Evolutionary conservation across 2,329 filamentous ascomycete genomes (phyloP).

Genomic region (Cladosporium halotolerans): DNA sequence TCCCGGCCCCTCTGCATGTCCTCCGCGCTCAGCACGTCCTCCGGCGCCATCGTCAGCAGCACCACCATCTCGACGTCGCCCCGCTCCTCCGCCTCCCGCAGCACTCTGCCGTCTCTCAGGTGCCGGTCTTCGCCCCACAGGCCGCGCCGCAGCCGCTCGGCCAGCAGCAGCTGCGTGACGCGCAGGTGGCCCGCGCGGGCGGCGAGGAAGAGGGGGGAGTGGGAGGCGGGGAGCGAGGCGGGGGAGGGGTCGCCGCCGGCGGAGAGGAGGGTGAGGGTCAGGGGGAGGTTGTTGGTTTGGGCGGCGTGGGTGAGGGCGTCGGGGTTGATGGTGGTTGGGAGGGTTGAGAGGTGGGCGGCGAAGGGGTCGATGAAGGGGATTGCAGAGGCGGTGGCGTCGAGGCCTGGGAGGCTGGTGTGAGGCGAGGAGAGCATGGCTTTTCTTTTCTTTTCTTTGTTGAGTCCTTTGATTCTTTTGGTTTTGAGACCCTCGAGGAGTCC

Average conservation of each 20-base stretch:
- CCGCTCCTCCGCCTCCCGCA: slow-evolving; percentile 10
- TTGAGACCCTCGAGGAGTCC: background rate
- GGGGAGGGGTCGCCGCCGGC: slow-evolving; percentile 2
- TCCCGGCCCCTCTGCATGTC: background rate
- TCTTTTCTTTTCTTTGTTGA: background rate
- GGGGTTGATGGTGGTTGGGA: background rate
- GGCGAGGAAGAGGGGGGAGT: slow-evolving; percentile 5
- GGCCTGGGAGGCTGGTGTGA: background rate
- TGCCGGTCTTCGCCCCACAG: slow-evolving; percentile 6
- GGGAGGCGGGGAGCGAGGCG: background rate
- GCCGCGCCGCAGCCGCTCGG: slow-evolving; percentile 4
- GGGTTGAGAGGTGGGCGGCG: background rate
- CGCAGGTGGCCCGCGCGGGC: background rate
- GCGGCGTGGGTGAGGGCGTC: slow-evolving; percentile 7
- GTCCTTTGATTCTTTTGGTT: background rate
- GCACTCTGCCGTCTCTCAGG: background rate
- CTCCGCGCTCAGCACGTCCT: slow-evolving; percentile 3
- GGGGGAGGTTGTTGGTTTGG: background rate
- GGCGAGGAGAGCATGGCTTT: slow-evolving; percentile 1
- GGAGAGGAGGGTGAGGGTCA: background rate
- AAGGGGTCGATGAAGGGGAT: slow-evolving; percentile 4
- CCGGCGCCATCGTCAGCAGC: slow-evolving; percentile 3
- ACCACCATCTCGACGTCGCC: slow-evolving; percentile 8
- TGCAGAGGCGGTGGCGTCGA: slow-evolving; percentile 1
- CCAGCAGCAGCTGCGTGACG: slow-evolving; percentile 7